Evolutionary conservation across 2,329 filamentous ascomycete genomes (phyloP).

Genomic region (Verticillium zaregamsianum): DNA sequence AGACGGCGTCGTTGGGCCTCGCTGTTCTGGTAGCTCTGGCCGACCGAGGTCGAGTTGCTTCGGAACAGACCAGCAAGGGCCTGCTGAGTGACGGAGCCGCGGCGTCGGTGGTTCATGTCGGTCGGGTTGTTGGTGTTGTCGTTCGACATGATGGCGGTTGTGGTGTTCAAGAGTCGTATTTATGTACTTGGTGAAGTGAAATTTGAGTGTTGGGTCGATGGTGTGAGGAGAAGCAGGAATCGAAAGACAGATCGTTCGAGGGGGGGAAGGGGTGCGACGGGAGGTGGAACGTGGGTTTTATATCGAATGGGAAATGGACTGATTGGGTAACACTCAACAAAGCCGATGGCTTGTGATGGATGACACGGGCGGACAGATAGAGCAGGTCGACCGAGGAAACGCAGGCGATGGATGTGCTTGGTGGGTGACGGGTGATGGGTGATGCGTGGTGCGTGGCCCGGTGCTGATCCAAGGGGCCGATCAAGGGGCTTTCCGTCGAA

Average conservation of each 20-base stretch:
- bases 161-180: not conserved
- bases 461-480: constrained; percentile 6
- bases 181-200: not conserved
- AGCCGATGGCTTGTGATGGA: not conserved
- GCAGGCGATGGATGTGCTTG: constrained; percentile 6
- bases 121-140: constrained; percentile 10
- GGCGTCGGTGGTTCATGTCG: constrained; percentile 34
- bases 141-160: constrained; percentile 10
- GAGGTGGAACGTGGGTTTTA: constrained; percentile 8
- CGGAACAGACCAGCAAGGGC: constrained; percentile 57
- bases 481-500: constrained; percentile 10
- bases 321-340: constrained; percentile 2
- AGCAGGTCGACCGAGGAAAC: constrained; percentile 2
- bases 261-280: constrained; percentile 5
- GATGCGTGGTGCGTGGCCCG: constrained; percentile 2
- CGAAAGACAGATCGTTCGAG: constrained; percentile 12
- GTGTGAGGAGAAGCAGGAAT: constrained; percentile 12
- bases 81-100: constrained; percentile 53
- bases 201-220: constrained; percentile 6
- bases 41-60: constrained; percentile 45
- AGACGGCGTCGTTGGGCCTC: constrained; percentile 63
- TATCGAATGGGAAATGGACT: constrained; percentile 11
- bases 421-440: not conserved
- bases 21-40: constrained; percentile 38
- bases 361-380: constrained; percentile 6